A percentile compares a stretch with the other conserved stretches of the same genome.
phyloP scores from a whole-genome alignment of 352 stramenopile genomes.

The Globisporangium irregulare region DNA sequence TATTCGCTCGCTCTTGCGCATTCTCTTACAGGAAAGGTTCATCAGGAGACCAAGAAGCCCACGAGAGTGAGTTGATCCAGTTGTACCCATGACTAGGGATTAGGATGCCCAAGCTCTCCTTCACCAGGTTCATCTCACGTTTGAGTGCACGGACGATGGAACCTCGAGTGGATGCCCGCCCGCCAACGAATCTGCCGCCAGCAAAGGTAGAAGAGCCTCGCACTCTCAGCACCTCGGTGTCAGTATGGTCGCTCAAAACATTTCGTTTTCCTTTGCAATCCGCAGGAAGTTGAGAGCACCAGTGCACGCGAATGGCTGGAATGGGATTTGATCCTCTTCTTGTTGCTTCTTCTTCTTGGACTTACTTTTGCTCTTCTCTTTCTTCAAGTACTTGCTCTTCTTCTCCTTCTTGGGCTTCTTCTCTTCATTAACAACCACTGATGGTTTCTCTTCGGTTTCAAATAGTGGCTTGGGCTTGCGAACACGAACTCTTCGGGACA shows the following conservation, averaged over 20 bases:
- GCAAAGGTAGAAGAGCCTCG: neutral
- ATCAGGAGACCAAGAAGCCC: neutral
- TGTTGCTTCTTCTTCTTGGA: conserved; percentile 23
- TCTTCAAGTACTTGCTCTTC: conserved; percentile 5
- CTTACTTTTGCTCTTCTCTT: conserved; percentile 5
- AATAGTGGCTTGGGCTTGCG: neutral
- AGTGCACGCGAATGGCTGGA: conserved; percentile 69
- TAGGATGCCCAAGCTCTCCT: neutral
- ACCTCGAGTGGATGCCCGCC: neutral
- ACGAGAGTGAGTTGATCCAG: neutral
- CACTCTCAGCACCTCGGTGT: neutral
- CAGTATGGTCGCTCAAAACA: conserved; percentile 38
- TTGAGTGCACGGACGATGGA: neutral
- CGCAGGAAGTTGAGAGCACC: conserved; percentile 55
- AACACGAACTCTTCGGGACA: conserved; percentile 5
- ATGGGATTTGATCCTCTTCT: conserved; percentile 24
- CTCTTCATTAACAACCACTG: neutral
- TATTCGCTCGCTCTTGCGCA: neutral
- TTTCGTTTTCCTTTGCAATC: conserved; percentile 71
- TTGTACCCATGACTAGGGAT: neutral
- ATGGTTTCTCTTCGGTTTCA: neutral
- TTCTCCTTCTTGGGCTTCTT: conserved; percentile 9
- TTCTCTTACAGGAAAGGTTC: neutral
- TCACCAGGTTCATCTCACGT: neutral
- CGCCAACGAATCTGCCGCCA: neutral